Evolutionary conservation across 2,329 filamentous ascomycete species (phyloP).

Genomic region (Ramularia collo-cygni): DNA sequence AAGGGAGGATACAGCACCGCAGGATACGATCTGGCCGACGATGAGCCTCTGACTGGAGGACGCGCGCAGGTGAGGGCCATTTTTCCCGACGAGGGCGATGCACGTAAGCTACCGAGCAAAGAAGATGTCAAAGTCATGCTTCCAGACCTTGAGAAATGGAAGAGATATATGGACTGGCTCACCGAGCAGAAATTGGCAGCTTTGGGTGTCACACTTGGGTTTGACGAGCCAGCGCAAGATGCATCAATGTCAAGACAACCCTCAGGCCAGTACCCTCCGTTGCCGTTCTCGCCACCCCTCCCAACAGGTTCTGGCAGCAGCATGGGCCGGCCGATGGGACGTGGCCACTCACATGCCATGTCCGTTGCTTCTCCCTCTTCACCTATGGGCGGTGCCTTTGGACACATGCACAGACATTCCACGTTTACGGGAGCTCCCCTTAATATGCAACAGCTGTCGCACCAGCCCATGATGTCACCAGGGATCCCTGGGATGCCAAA

Average conservation of each 20-base stretch:
- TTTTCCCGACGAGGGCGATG: conserved; percentile 54
- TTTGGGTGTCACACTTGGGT: conserved; percentile 75
- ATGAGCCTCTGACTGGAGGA: conserved; percentile 24
- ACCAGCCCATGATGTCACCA: conserved; percentile 27
- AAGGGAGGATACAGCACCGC: conserved; percentile 61
- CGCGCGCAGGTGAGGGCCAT: conserved; percentile 56
- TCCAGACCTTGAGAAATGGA: conserved; percentile 66
- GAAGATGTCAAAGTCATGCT: conserved; percentile 58
- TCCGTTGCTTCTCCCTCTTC: conserved; percentile 67
- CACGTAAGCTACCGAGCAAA: conserved; percentile 11
- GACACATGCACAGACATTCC: conserved; percentile 64
- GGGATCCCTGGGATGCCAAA: conserved; percentile 43
- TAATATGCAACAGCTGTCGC: conserved; percentile 58
- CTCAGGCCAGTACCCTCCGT: conserved; percentile 66
- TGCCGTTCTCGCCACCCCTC: conserved; percentile 78
- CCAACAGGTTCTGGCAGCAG: conserved; percentile 69
- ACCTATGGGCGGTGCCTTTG: conserved; percentile 51
- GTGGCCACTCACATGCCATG: conserved; percentile 44
- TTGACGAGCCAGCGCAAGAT: conserved; percentile 51
- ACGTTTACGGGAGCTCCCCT: conserved; percentile 59
- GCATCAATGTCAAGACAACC: conserved; percentile 61
- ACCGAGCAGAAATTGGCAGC: conserved; percentile 89
- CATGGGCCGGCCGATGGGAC: conserved; percentile 36
- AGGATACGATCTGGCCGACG: conserved; percentile 60
- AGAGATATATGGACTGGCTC: conserved; percentile 72